Conservation (phyloP, 176 grass and related monocot species). For the Cenchrus fungigraminus region DNA sequence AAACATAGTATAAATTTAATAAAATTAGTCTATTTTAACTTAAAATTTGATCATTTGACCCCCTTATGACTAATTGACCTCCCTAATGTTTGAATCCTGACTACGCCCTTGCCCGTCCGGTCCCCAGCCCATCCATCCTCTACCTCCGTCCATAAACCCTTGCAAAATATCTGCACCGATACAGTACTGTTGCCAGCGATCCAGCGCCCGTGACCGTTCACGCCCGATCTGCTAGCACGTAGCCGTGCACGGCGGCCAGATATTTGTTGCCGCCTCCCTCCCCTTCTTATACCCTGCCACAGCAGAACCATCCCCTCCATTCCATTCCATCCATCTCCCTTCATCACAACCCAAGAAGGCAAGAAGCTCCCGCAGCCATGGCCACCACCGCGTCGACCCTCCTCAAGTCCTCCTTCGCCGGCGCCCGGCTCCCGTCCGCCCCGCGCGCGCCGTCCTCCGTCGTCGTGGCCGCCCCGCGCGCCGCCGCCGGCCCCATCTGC, state of each 20-base stretch:
- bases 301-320: not conserved
- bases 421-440: conserved; percentile 5
- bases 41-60: no score
- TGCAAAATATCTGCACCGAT: conserved; percentile 18
- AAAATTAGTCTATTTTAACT: no score
- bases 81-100: no score
- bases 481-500: conserved; percentile 23
- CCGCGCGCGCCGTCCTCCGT: conserved; percentile 3
- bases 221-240: conserved; percentile 29
- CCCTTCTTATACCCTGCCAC: conserved; percentile 47
- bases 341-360: not conserved
- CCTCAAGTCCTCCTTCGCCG: conserved; percentile 55
- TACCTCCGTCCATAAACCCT: not conserved
- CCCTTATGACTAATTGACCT: not conserved
- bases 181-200: no score
- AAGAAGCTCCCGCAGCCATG: conserved; percentile 24
- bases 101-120: no score
- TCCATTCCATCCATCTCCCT: not conserved
- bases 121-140: not conserved
- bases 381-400: conserved; percentile 54
- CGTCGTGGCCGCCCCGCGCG: not conserved
- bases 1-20: no score
- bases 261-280: conserved; percentile 51
- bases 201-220: conserved; percentile 11
- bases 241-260: conserved; percentile 18